Evolutionary conservation across 176 grass and related monocot genomes (phyloP), one percentile per base, ranked within the genome.

Genomic region (Cenchrus fungigraminus): DNA sequence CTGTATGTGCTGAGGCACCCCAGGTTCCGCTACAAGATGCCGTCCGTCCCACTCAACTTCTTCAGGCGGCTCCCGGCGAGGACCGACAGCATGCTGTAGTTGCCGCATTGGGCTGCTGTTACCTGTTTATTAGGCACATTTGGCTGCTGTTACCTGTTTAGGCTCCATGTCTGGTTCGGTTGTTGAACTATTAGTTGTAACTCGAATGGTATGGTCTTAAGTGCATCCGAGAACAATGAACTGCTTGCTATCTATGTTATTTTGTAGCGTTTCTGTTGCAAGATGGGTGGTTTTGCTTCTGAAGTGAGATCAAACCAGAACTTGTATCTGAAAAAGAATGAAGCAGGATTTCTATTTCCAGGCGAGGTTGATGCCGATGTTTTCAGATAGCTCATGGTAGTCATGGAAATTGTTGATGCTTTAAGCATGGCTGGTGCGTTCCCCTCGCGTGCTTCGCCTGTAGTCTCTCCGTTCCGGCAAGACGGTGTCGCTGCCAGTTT

Each of bases 61-160:
- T 93, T 93, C 82, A 88, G 91, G 64, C 85, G 91, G 67, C 88
- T 93, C 78, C 91, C 91, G 0, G 91, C 91, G 1, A 93, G 91
- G 49, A 90, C 91, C 0, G 91, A 93, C 32, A 93, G 91, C 78
- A 85, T 93, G 91, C 47, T 93, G 34, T 93, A 77, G 84, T 43
- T 0, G 37, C 3, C 37, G 37, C 37, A 40, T 40, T 40, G 3
- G 3, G 37, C 37, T 40, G 37, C 37, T 40, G 37, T 40, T 40
- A 40, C 37, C 37, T 40, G 37, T 40, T 40, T 40, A 40, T 40
- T 40, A 40, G 37, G 37, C 37, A 40, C 6, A 12, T 9, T 31
- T 5, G 14, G 25, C 2, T 19, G 34, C 37, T 40, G 37, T 40
- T 40, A 40, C 37, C 37, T 40, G 37, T 40, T 28, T 79, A 56